Evolutionary conservation across 768 basidiomycete species (phyloP).

Genomic region (Leccinum subgranulosum): DNA sequence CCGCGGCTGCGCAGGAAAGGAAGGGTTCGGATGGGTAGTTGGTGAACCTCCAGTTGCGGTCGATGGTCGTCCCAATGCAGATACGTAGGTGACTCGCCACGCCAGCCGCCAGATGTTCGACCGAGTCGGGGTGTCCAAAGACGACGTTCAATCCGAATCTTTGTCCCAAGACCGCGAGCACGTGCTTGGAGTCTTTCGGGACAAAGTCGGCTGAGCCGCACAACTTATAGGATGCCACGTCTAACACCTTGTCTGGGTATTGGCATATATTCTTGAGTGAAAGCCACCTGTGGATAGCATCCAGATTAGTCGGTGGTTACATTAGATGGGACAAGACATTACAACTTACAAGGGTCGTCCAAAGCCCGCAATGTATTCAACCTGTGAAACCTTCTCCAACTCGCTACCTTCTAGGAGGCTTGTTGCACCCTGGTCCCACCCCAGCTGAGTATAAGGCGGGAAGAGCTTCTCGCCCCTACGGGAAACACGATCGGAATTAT

Average conservation of each 20-base stretch:
- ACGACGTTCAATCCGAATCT: slow-evolving; percentile 2
- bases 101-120: neutral
- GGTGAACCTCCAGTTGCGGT: slow-evolving; percentile 11
- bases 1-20: slow-evolving; percentile 10
- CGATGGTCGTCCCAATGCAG: slow-evolving; percentile 3
- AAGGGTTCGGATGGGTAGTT: slow-evolving; percentile 15
- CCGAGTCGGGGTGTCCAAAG: slow-evolving; percentile 2
- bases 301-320: neutral
- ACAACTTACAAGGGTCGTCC: neutral
- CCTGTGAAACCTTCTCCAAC: neutral
- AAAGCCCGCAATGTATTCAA: neutral
- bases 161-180: slow-evolving; percentile 2
- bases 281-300: neutral
- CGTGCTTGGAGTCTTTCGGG: neutral
- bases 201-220: neutral
- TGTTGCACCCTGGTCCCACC: neutral
- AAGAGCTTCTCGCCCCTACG: neutral
- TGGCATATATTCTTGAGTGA: slow-evolving; percentile 2
- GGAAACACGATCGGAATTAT: neutral
- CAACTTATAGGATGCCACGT: neutral
- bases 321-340: no score
- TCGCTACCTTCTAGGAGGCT: neutral
- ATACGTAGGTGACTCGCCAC: slow-evolving; percentile 14
- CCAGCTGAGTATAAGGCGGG: neutral
- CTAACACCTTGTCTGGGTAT: neutral